phyloP scores from a whole-genome alignment of 768 basidiomycete genomes.

The Podaxis rugospora region DNA sequence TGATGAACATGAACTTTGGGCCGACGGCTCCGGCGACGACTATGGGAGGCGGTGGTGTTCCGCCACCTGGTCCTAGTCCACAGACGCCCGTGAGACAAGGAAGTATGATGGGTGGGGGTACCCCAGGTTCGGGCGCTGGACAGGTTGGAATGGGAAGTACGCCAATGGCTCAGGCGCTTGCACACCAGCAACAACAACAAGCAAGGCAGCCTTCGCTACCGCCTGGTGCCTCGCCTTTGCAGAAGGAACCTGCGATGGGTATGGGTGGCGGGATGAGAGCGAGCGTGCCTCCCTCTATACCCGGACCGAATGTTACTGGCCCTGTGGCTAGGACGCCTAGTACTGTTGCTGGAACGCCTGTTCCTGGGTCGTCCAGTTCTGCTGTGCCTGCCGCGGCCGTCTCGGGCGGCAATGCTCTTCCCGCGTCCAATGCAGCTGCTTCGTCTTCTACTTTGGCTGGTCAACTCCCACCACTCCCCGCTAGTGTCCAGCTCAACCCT shows the following conservation, averaged over 20 bases:
- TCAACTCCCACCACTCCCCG: slow-evolving; percentile 32
- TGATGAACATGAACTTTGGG: not conserved
- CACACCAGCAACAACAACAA: slow-evolving; percentile 11
- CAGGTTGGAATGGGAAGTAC: not conserved
- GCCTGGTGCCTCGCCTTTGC: slow-evolving; percentile 3
- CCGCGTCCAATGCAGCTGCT: not conserved
- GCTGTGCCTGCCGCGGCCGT: not conserved
- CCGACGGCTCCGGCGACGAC: not conserved
- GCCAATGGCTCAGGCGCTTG: slow-evolving; percentile 1
- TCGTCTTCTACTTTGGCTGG: slow-evolving; percentile 13
- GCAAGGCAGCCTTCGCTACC: slow-evolving; percentile 12
- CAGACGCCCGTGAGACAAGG: slow-evolving; percentile 8
- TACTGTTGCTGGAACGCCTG: not conserved
- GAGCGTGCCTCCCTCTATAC: slow-evolving; percentile 7
- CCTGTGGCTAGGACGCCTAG: slow-evolving; percentile 1
- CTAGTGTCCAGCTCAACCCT: slow-evolving; percentile 45
- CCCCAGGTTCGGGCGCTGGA: slow-evolving; percentile 8
- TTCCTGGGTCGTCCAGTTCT: slow-evolving; percentile 1
- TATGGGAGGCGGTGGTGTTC: not conserved
- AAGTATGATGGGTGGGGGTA: slow-evolving; percentile 8
- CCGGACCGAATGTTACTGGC: slow-evolving; percentile 1
- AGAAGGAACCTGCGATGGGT: slow-evolving; percentile 1
- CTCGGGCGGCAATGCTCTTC: slow-evolving; percentile 4
- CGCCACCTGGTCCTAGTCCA: not conserved
- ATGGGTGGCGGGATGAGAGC: slow-evolving; percentile 9